Conservation (phyloP, 805 yeast genomes). For the Candida chilensis region DNA sequence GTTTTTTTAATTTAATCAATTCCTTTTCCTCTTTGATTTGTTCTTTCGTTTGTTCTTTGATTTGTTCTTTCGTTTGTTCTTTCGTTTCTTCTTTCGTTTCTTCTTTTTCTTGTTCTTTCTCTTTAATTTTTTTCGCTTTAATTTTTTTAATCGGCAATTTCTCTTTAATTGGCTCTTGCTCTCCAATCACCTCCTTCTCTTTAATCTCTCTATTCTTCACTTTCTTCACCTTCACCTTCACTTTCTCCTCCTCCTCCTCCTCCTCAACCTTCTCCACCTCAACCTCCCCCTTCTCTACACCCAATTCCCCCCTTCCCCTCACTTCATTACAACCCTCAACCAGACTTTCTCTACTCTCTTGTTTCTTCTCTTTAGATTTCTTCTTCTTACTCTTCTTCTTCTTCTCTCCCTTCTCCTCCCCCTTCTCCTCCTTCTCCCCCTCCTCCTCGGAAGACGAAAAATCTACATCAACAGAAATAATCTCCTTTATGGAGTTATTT, state of each 20-base stretch:
- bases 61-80: too few species aligned
- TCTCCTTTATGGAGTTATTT: background rate
- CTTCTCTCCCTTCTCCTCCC: background rate
- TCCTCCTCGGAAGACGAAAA: background rate
- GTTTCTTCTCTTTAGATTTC: slow-evolving; percentile 1
- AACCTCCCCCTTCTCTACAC: background rate
- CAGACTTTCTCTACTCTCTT: background rate
- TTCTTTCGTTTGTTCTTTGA: too few species aligned
- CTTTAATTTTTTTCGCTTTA: too few species aligned
- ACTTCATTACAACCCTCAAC: background rate
- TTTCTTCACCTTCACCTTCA: background rate
- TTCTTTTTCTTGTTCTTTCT: too few species aligned
- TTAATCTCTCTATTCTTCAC: background rate
- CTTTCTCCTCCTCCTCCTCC: background rate
- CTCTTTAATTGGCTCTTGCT: background rate
- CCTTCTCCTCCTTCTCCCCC: background rate
- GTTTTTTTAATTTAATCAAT: too few species aligned
- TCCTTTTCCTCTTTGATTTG: too few species aligned
- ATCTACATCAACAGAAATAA: slow-evolving; percentile 1
- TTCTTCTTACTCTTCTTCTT: background rate
- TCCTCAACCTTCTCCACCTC: too few species aligned
- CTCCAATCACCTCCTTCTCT: background rate
- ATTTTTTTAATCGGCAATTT: too few species aligned
- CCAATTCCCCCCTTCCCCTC: background rate
- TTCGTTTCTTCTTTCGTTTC: background rate